Percentiles rank a stretch among this genome's conserved stretches.
These are phyloP conservation scores for Gynochthodes officinalis DNA, from an alignment of 257 asterid genomes.

Conservation along the genomic window DNA sequence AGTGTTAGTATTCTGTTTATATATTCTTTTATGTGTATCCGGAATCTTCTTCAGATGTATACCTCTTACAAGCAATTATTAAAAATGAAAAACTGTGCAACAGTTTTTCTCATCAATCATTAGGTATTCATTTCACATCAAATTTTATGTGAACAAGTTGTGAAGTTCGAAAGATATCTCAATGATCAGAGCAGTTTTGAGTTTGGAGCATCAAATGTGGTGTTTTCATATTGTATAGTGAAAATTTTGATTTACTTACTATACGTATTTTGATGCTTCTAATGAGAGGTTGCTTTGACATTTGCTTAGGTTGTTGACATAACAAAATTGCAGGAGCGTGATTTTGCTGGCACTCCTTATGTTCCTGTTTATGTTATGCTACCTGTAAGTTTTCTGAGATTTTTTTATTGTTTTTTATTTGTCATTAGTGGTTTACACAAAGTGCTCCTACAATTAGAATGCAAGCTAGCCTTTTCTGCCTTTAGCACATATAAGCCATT, in stretches of 20 bases:
- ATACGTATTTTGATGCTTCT: slow-evolving; percentile 4
- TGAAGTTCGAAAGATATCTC: not conserved
- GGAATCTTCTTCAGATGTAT: not conserved
- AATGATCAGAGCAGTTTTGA: not conserved
- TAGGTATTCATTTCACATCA: not conserved
- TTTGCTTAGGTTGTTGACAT: slow-evolving; percentile 59
- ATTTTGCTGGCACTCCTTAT: slow-evolving; percentile 80
- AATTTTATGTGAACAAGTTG: not conserved
- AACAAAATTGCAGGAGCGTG: slow-evolving; percentile 64
- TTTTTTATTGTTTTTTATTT: slow-evolving; percentile 11
- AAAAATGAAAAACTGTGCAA: not conserved
- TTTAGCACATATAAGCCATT: not conserved
- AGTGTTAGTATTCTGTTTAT: not conserved
- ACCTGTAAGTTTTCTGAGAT: slow-evolving; percentile 67
- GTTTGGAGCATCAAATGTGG: not conserved
- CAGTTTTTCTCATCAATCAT: slow-evolving; percentile 1
- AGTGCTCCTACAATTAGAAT: not conserved
- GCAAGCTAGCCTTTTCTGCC: not conserved
- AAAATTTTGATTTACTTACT: not conserved
- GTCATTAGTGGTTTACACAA: not conserved
- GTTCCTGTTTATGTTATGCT: slow-evolving; percentile 90
- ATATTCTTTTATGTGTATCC: not conserved
- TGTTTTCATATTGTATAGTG: not conserved
- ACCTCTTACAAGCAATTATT: not conserved
- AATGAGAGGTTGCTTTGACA: slow-evolving; percentile 4